Conservation (phyloP, 805 yeast genomes). For the Lipomyces japonicus region DNA sequence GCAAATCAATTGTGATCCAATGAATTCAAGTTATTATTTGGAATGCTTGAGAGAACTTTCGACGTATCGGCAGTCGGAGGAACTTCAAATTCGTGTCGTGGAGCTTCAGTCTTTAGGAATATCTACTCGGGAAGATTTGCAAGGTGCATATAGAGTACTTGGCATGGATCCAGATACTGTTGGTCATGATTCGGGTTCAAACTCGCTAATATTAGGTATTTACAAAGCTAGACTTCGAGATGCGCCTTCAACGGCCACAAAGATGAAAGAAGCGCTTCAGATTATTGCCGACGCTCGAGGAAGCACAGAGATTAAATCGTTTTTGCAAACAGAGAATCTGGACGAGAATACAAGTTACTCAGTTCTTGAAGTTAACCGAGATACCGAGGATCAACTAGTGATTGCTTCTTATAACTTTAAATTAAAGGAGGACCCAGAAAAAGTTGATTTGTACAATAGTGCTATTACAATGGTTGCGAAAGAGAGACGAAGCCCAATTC, state of each 20-base stretch:
- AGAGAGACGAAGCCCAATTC: slow-evolving; percentile 31
- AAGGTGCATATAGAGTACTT: slow-evolving; percentile 40
- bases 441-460: slow-evolving; percentile 17
- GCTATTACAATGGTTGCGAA: slow-evolving; percentile 37
- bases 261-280: slow-evolving; percentile 54
- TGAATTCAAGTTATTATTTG: slow-evolving; percentile 48
- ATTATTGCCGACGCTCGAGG: slow-evolving; percentile 58
- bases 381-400: slow-evolving; percentile 65
- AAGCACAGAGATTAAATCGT: slow-evolving; percentile 55
- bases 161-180: slow-evolving; percentile 29
- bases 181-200: slow-evolving; percentile 2
- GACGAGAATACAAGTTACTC: slow-evolving; percentile 50
- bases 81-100: slow-evolving; percentile 44
- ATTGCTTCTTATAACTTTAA: slow-evolving; percentile 70
- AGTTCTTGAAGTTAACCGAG: slow-evolving; percentile 48
- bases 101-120: slow-evolving; percentile 51
- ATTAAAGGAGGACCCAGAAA: slow-evolving; percentile 45
- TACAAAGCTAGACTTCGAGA: slow-evolving; percentile 18
- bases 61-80: slow-evolving; percentile 46
- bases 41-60: slow-evolving; percentile 56
- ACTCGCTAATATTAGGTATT: slow-evolving; percentile 18
- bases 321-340: slow-evolving; percentile 45
- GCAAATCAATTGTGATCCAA: slow-evolving; percentile 44
- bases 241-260: slow-evolving; percentile 12
- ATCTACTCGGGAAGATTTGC: slow-evolving; percentile 49